A percentile compares a stretch with the other conserved stretches of the same genome.
These are phyloP conservation scores for Microbotryum silenes-acaulis DNA, from an alignment of 1,284 basidiomycete species.

Conservation along the genomic window DNA sequence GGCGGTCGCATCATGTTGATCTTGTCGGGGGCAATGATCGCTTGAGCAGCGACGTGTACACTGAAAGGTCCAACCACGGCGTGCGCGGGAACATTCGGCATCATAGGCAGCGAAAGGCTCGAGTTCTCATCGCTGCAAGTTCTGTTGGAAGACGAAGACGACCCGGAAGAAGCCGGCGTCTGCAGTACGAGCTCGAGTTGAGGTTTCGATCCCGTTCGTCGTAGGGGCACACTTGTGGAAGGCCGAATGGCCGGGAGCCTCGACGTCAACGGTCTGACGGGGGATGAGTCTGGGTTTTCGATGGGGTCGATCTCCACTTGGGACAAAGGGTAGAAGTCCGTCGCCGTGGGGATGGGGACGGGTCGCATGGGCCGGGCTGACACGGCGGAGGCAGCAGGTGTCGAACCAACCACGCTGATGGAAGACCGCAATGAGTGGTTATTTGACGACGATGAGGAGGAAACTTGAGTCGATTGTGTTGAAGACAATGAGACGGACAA, in stretches of 20 bases:
- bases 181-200: slow-evolving; percentile 11
- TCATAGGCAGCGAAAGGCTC: background rate
- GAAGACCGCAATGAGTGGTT: slow-evolving; percentile 7
- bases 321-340: background rate
- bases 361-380: slow-evolving; percentile 4
- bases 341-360: slow-evolving; percentile 6
- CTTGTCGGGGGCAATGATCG: too few relatives aligned
- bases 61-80: too few relatives aligned
- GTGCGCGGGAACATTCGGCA: too few relatives aligned
- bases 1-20: too few relatives aligned
- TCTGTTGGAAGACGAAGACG: background rate
- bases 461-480: background rate
- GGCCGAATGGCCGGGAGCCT: background rate
- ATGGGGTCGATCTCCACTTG: slow-evolving; percentile 16
- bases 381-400: background rate
- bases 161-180: background rate
- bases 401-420: background rate
- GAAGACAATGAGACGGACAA: background rate
- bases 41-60: too few relatives aligned
- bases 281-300: slow-evolving; percentile 27
- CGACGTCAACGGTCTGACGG: background rate
- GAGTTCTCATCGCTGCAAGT: background rate
- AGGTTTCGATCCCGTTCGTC: background rate
- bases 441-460: background rate
- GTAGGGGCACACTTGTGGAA: background rate